Evolutionary conservation across 2,329 filamentous ascomycete species (phyloP).

Genomic region (Scolecobasidium constrictum): DNA sequence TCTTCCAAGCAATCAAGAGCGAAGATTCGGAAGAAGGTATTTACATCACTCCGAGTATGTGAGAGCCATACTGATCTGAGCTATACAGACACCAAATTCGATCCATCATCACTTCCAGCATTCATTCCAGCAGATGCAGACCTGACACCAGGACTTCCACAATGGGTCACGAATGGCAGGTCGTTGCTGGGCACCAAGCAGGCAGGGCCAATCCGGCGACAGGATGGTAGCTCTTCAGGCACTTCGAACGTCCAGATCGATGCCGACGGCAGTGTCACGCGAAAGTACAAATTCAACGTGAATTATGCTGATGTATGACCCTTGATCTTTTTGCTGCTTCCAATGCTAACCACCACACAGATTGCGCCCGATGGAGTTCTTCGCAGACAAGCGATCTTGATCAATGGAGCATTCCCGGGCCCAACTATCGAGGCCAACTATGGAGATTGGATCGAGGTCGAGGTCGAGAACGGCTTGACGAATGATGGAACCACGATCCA

Average conservation of each 20-base stretch:
- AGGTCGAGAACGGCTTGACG: conserved; percentile 15
- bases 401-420: conserved; percentile 26
- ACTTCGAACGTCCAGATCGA: too few species aligned
- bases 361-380: conserved; percentile 20
- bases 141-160: conserved; percentile 15
- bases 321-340: neutral
- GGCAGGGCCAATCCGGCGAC: too few species aligned
- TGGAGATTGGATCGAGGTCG: conserved; percentile 20
- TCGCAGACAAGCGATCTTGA: conserved; percentile 17
- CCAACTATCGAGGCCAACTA: conserved; percentile 26
- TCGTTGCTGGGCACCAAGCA: conserved; percentile 18
- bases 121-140: too few species aligned
- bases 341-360: neutral
- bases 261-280: conserved; percentile 22
- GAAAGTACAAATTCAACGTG: conserved; percentile 19
- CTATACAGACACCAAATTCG: too few species aligned
- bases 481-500: conserved; percentile 28
- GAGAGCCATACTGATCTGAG: too few species aligned
- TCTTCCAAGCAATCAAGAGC: too few species aligned
- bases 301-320: neutral
- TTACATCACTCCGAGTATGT: too few species aligned
- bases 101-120: too few species aligned
- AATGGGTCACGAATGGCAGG: conserved; percentile 17
- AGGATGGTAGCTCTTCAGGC: too few species aligned
- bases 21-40: too few species aligned